phyloP scores from a whole-genome alignment of 371 early-diverging fungal species.

The Circinella minor region DNA sequence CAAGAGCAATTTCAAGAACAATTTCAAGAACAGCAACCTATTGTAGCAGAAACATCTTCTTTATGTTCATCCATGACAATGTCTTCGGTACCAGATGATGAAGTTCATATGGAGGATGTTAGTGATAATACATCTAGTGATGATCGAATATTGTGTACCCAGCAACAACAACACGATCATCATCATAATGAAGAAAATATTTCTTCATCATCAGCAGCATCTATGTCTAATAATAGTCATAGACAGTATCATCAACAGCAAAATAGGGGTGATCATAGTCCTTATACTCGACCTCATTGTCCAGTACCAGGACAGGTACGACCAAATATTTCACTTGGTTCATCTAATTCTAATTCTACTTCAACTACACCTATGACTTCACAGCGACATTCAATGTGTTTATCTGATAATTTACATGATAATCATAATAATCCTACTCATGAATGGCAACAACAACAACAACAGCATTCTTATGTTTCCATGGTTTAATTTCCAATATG shows the following conservation, averaged over 20 bases:
- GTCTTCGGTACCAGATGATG: conserved; percentile 5
- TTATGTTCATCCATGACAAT: conserved; percentile 14
- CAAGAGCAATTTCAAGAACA: neutral
- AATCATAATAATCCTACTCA: conserved; percentile 5
- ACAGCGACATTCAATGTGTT: conserved; percentile 12
- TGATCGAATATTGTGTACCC: conserved; percentile 3
- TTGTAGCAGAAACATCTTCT: neutral
- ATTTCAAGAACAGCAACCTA: neutral
- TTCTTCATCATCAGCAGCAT: neutral
- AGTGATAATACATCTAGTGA: conserved; percentile 19
- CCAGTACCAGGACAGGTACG: conserved; percentile 32
- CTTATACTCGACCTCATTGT: conserved; percentile 29
- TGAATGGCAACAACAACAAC: conserved; percentile 15
- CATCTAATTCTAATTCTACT: neutral
- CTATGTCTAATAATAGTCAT: conserved; percentile 4
- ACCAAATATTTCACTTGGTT: conserved; percentile 17
- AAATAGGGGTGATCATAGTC: conserved; percentile 14
- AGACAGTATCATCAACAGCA: neutral
- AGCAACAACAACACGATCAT: no score
- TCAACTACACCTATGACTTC: conserved; percentile 10
- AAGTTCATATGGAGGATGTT: neutral
- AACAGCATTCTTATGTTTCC: conserved; percentile 3
- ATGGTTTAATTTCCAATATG: neutral
- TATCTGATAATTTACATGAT: conserved; percentile 7
- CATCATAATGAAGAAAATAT: neutral